A percentile compares a stretch with the other conserved stretches of the same genome.
phyloP scores from a whole-genome alignment of 805 yeast genomes.

The Candida glaebosa region DNA sequence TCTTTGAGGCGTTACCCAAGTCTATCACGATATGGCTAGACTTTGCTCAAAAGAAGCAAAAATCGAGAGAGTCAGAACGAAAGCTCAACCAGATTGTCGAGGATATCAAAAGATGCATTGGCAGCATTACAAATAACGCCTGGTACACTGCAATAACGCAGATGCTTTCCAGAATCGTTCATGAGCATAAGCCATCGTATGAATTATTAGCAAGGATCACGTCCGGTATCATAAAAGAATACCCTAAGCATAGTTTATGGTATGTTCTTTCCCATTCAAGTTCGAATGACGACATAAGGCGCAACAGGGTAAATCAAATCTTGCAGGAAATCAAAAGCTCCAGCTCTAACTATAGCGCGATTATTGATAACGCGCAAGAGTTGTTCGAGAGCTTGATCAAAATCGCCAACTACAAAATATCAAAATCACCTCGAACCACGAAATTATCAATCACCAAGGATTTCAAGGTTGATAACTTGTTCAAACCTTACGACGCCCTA shows the following conservation, averaged over 20 bases:
- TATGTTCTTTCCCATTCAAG: slow-evolving; percentile 66
- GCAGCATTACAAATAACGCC: slow-evolving; percentile 44
- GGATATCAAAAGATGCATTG: slow-evolving; percentile 43
- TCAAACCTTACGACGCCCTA: slow-evolving; percentile 37
- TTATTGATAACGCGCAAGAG: slow-evolving; percentile 24
- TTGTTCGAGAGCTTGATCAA: slow-evolving; percentile 41
- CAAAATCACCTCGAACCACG: slow-evolving; percentile 29
- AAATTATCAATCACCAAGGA: slow-evolving; percentile 39
- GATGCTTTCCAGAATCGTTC: slow-evolving; percentile 72
- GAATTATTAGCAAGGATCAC: slow-evolving; percentile 57
- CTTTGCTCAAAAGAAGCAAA: slow-evolving; percentile 41
- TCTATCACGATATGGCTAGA: slow-evolving; percentile 91
- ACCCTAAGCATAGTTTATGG: slow-evolving; percentile 88
- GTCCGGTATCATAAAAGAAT: slow-evolving; percentile 51
- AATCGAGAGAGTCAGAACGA: slow-evolving; percentile 28
- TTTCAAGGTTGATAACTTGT: slow-evolving; percentile 31
- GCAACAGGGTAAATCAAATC: slow-evolving; percentile 23
- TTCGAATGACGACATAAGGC: slow-evolving; percentile 42
- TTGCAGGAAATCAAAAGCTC: slow-evolving; percentile 11
- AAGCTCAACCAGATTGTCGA: slow-evolving; percentile 45
- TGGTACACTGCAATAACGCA: slow-evolving; percentile 91
- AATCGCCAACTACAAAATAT: slow-evolving; percentile 39
- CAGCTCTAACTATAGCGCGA: slow-evolving; percentile 9
- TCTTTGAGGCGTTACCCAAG: slow-evolving; percentile 84
- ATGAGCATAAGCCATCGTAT: slow-evolving; percentile 54